Evolutionary conservation across 1,284 basidiomycete genomes (phyloP).

Genomic region (Thelephora terrestris): DNA sequence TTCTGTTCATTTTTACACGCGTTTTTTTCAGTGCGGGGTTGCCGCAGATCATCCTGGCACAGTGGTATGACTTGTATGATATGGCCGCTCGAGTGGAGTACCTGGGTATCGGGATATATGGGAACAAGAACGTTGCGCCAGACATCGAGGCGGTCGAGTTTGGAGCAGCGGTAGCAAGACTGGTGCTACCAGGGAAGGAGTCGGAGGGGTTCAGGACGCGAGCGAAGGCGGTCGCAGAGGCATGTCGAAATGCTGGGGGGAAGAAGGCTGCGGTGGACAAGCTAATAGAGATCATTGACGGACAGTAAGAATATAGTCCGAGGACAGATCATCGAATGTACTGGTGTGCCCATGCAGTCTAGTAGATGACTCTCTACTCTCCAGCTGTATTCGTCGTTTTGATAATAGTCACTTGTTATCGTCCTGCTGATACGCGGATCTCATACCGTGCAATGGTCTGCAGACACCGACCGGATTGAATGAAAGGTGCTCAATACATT

Average conservation of each 20-base stretch:
- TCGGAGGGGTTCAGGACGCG: slow-evolving; percentile 5
- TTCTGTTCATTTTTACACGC: slow-evolving; percentile 1
- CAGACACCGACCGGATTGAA: too few species aligned
- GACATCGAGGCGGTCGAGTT: slow-evolving; percentile 5
- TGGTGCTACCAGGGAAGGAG: slow-evolving; percentile 2
- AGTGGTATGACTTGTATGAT: slow-evolving; percentile 11
- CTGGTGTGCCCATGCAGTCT: too few species aligned
- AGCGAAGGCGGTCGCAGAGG: slow-evolving; percentile 5
- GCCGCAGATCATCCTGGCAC: slow-evolving; percentile 10
- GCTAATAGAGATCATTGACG: neutral
- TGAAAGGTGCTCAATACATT: too few species aligned
- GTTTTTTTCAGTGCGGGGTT: slow-evolving; percentile 4
- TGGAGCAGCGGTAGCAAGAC: slow-evolving; percentile 3
- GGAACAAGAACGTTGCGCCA: slow-evolving; percentile 7
- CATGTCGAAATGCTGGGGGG: slow-evolving; percentile 8
- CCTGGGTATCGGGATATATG: slow-evolving; percentile 10
- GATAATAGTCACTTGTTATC: too few species aligned
- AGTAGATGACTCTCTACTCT: too few species aligned
- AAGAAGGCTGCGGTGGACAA: slow-evolving; percentile 8
- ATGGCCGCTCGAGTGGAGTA: slow-evolving; percentile 10
- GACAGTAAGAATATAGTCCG: too few species aligned
- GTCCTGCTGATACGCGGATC: too few species aligned
- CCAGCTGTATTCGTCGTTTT: too few species aligned
- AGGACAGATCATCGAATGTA: too few species aligned
- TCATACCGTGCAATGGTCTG: too few species aligned